A percentile compares a stretch with the other conserved stretches of the same genome.
Evolutionary conservation across 2,329 filamentous ascomycete species (phyloP).

Genomic region (Claviceps maximensis): DNA sequence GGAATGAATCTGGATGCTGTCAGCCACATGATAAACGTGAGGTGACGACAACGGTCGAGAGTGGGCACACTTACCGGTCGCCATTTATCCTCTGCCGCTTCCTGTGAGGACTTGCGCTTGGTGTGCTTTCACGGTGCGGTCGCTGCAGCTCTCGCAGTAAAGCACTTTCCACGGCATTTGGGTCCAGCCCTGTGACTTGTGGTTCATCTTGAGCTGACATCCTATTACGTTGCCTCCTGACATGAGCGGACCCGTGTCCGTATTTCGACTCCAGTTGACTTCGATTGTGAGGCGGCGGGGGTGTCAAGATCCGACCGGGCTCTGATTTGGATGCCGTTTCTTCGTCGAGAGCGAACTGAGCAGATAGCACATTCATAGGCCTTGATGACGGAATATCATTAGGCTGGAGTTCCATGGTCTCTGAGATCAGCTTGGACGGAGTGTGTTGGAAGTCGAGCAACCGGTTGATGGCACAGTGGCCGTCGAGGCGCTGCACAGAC

Average conservation of each 20-base stretch:
- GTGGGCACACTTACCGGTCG: conserved; percentile 35
- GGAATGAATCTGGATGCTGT: conserved; percentile 68
- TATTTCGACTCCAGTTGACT: conserved; percentile 28
- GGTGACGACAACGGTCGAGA: background rate
- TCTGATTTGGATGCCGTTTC: background rate
- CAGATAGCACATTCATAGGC: conserved; percentile 14
- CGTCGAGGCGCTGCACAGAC: conserved; percentile 3
- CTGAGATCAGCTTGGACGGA: conserved; percentile 4
- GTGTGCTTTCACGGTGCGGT: conserved; percentile 38
- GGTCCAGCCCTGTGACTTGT: conserved; percentile 29
- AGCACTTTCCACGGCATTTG: conserved; percentile 36
- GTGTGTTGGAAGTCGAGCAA: conserved; percentile 9
- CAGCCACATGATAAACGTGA: conserved; percentile 8
- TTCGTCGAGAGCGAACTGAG: background rate
- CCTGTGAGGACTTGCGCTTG: conserved; percentile 40
- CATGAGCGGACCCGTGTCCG: conserved; percentile 22
- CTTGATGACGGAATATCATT: conserved; percentile 14
- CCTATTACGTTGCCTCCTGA: conserved; percentile 22
- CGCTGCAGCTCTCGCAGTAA: conserved; percentile 38
- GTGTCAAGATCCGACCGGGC: conserved; percentile 28
- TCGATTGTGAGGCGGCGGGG: conserved; percentile 31
- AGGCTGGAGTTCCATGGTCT: background rate
- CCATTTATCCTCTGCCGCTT: conserved; percentile 48
- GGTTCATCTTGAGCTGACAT: conserved; percentile 22
- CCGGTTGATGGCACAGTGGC: background rate